A percentile compares a stretch with the other conserved stretches of the same genome.
These are phyloP conservation scores for Psophocarpus tetragonolobus DNA, from an alignment of 306 rosid genomes.

Conservation along the genomic window DNA sequence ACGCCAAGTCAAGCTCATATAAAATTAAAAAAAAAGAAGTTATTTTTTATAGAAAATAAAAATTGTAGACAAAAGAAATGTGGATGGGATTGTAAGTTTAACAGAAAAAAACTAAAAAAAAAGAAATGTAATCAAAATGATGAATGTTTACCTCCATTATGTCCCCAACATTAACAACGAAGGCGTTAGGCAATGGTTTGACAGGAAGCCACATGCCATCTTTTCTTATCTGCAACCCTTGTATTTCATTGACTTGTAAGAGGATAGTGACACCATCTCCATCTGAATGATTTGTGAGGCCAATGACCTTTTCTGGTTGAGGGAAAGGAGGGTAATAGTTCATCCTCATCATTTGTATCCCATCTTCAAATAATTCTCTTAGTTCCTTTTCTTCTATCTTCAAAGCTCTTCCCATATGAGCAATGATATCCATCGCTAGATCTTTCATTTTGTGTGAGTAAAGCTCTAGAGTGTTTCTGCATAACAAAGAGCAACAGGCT, in stretches of 20 bases:
- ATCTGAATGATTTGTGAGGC: conserved; percentile 47
- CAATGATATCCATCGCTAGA: conserved; percentile 23
- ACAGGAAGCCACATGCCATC: conserved; percentile 28
- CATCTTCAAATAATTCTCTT: conserved; percentile 24
- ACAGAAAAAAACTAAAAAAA: no score
- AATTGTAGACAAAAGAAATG: no score
- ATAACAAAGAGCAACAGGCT: neutral
- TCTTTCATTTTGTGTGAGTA: conserved; percentile 20
- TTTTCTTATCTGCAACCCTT: conserved; percentile 37
- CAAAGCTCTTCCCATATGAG: conserved; percentile 23
- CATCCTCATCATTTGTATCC: conserved; percentile 34
- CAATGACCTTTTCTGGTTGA: conserved; percentile 38
- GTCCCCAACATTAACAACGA: neutral
- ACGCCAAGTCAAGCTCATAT: no score
- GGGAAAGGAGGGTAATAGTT: conserved; percentile 49
- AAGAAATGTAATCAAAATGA: no score
- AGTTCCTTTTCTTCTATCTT: conserved; percentile 28
- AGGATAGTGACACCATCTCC: conserved; percentile 36
- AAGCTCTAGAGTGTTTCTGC: conserved; percentile 46
- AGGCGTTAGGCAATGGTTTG: neutral
- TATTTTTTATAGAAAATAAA: no score
- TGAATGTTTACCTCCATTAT: neutral
- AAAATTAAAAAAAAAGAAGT: no score
- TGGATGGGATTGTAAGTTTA: no score
- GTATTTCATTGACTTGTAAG: conserved; percentile 34